A percentile compares a stretch with the other conserved stretches of the same genome.
Conservation (phyloP, 345 rosid genomes). For the Eutrema yunnanense region DNA sequence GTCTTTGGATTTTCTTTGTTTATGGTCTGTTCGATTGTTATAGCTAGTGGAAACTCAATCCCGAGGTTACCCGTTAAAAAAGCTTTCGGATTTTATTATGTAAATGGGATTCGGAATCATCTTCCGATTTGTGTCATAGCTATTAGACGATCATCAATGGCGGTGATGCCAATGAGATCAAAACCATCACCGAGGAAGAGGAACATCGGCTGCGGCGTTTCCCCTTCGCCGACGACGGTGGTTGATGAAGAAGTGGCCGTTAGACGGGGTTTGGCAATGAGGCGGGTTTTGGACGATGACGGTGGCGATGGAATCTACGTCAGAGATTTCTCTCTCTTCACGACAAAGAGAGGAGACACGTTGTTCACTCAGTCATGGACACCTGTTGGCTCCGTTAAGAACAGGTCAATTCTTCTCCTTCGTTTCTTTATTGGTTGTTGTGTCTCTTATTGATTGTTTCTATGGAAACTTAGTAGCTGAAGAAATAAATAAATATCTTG, state of each 20-base stretch:
- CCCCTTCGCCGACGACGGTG: conserved; percentile 8
- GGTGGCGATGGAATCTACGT: conserved; percentile 32
- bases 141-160: conserved; percentile 28
- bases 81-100: background rate
- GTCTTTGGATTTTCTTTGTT: background rate
- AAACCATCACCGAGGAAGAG: conserved; percentile 47
- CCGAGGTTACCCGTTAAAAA: background rate
- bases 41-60: conserved; percentile 4
- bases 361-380: conserved; percentile 83
- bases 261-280: conserved; percentile 54
- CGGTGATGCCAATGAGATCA: conserved; percentile 24
- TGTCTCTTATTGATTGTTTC: background rate
- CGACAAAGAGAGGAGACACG: conserved; percentile 53
- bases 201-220: conserved; percentile 6
- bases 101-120: background rate
- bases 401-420: conserved; percentile 42
- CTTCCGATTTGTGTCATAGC: background rate
- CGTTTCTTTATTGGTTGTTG: background rate
- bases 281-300: conserved; percentile 54
- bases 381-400: conserved; percentile 32
- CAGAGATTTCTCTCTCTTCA: conserved; percentile 51
- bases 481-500: background rate
- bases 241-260: conserved; percentile 56
- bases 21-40: conserved; percentile 32
- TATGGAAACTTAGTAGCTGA: background rate